Conservation (phyloP, 2,329 filamentous ascomycete genomes). For the Cordyceps fumosorosea region DNA sequence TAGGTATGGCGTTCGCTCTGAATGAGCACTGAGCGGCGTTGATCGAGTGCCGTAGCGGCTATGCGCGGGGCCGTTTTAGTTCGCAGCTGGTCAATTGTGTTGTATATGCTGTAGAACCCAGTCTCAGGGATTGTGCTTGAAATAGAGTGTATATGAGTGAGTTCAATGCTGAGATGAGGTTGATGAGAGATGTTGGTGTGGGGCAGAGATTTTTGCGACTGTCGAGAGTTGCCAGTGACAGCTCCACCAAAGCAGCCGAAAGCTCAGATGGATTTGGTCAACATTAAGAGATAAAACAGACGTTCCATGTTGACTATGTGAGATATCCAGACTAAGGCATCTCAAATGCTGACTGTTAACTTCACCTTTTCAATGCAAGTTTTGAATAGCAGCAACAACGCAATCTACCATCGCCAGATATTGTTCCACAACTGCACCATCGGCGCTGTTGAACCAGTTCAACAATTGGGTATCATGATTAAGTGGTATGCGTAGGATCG, state of each 20-base stretch:
- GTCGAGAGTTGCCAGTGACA: neutral
- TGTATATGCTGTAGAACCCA: neutral
- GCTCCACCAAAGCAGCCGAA: neutral
- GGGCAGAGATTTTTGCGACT: slow-evolving; percentile 2
- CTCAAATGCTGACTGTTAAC: too few relatives aligned
- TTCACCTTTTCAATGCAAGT: too few relatives aligned
- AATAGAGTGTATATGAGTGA: neutral
- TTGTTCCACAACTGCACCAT: neutral
- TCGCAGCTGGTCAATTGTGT: neutral
- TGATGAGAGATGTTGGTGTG: slow-evolving; percentile 5
- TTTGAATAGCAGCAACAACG: too few relatives aligned
- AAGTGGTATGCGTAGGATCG: neutral
- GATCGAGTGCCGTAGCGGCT: too few relatives aligned
- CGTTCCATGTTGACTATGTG: neutral
- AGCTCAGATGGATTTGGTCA: neutral
- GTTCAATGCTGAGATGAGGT: neutral
- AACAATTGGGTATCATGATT: slow-evolving; percentile 9
- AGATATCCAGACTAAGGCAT: too few relatives aligned
- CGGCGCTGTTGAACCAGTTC: neutral
- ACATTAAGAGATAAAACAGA: neutral
- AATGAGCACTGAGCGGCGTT: neutral
- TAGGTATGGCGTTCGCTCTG: neutral
- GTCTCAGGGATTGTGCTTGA: too few relatives aligned
- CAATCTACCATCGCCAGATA: neutral
- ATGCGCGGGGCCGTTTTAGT: neutral